These are phyloP conservation scores for Plasmodium sp. DNA, from an alignment of 169 alveolate species.

Conservation along the genomic window DNA sequence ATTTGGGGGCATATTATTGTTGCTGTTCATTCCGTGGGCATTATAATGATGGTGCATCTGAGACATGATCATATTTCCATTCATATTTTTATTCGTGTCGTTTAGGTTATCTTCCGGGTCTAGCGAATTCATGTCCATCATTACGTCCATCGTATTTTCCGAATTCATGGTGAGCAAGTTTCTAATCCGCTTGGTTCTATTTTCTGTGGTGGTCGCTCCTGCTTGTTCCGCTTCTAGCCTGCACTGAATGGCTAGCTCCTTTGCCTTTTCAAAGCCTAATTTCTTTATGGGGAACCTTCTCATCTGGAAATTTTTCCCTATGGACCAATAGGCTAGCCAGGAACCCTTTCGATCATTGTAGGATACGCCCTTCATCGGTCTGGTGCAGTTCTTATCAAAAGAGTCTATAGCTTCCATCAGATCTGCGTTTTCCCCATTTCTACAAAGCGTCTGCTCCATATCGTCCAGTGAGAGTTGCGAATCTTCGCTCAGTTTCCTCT, in stretches of 20 bases:
- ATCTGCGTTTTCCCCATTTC: conserved; percentile 44
- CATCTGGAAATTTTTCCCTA: conserved; percentile 71
- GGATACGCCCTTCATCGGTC: conserved; percentile 75
- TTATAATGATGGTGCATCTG: conserved; percentile 35
- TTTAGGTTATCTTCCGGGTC: conserved; percentile 29
- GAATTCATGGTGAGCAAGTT: conserved; percentile 23
- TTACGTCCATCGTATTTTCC: conserved; percentile 23
- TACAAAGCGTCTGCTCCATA: conserved; percentile 38
- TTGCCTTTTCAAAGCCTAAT: conserved; percentile 67
- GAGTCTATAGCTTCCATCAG: conserved; percentile 53
- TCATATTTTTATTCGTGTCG: neutral
- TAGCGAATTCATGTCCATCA: conserved; percentile 28
- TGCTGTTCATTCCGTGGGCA: neutral
- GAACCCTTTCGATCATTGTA: conserved; percentile 69
- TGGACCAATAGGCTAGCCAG: conserved; percentile 75
- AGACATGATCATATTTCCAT: conserved; percentile 19
- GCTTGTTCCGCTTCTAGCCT: conserved; percentile 74
- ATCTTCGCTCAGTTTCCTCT: conserved; percentile 53
- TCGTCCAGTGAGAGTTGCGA: conserved; percentile 59
- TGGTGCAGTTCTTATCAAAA: conserved; percentile 56
- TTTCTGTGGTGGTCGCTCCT: conserved; percentile 72
- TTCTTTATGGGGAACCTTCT: conserved; percentile 67
- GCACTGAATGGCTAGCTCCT: conserved; percentile 74
- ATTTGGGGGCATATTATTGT: neutral
- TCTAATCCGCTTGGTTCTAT: conserved; percentile 41